Base-by-base conservation (phyloP, 139 green algal species). In the Chlorella vulgaris region DNA sequence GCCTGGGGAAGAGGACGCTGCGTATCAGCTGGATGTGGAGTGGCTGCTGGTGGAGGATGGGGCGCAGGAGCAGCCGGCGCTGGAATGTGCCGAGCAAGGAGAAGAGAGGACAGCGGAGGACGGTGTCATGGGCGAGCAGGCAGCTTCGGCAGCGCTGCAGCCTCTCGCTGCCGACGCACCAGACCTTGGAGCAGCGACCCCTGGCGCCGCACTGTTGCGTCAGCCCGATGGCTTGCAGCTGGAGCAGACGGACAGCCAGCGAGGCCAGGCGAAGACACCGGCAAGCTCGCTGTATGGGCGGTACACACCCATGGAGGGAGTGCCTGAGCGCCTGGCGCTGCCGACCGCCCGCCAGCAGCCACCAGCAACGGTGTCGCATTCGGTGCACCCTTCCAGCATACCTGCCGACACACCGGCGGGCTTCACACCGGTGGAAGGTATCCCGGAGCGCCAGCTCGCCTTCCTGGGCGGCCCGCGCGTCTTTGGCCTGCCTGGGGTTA, bases 291-390 rank as follows among this genome's bases (percentile, higher is more conserved):
- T 78, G 78, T 33, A 65, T 7, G 77, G 77, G 43, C 65, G 65
- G 2, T 74, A 81, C 42, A 87, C 66, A 7, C 77, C 77, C 21
- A 70, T 86, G 71, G 83, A 85, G 79, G 83, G 83, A 8, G 75
- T 87, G 33, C 77, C 68, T 3, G 83, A 85, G 71, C 71, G 82
- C 10, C 66, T 86, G 28, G 58, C 36, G 38, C 55, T 69, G 38
- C 53, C 50, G 73, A 35, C 73, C 51, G 51, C 53, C 26, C 21
- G 53, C 73, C 67, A 79, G 51, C 65, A 47, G 65, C 65, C 36
- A 26, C 65, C 65, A 19, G 38, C 58, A 15, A 42, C 58, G 8
- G 74, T 3, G 29, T 80, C 58, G 18, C 74, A 18, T 26, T 28
- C 40, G 55, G 28, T 33, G 5, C 71, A 36, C n/a, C 58, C 47